Percentiles rank a stretch among this genome's conserved stretches.
Conservation (phyloP, 1,139 yeast genomes). For the Protomyces macrosporus region DNA sequence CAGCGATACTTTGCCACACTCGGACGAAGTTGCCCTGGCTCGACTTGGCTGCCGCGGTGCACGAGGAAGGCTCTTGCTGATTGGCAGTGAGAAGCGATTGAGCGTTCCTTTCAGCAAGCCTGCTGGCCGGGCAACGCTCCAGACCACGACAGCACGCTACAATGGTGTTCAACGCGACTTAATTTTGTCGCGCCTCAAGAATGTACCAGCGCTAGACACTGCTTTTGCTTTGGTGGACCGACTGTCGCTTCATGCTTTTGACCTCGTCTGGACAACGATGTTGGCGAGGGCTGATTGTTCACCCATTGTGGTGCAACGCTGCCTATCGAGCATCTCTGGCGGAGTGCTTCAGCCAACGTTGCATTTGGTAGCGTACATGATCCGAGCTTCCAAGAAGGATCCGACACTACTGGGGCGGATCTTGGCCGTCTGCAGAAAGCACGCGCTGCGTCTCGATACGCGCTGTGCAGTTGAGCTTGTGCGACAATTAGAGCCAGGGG, state of each 20-base stretch:
- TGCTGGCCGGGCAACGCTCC: too few species aligned
- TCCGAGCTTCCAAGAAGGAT: not conserved
- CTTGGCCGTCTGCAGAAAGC: not conserved
- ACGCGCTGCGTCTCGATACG: not conserved
- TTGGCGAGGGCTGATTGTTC: not conserved
- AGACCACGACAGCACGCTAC: not conserved
- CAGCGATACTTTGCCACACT: too few species aligned
- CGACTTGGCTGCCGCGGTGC: too few species aligned
- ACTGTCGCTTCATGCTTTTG: not conserved
- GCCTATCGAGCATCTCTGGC: not conserved
- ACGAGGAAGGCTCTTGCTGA: too few species aligned
- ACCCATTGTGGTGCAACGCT: not conserved
- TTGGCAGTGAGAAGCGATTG: too few species aligned
- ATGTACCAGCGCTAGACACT: too few species aligned
- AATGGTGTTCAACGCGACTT: not conserved
- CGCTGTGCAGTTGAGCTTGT: constrained; percentile 4
- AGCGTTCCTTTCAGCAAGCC: too few species aligned
- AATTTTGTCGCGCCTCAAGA: not conserved
- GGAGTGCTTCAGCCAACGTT: not conserved
- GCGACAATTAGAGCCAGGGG: not conserved
- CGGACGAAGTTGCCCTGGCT: too few species aligned
- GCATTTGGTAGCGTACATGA: not conserved
- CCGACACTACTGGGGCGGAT: not conserved
- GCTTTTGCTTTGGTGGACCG: not conserved
- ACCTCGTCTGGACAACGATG: not conserved